These are phyloP conservation scores for Stagonosporopsis tanaceti DNA, from an alignment of 2,329 filamentous ascomycete genomes.

Conservation along the genomic window DNA sequence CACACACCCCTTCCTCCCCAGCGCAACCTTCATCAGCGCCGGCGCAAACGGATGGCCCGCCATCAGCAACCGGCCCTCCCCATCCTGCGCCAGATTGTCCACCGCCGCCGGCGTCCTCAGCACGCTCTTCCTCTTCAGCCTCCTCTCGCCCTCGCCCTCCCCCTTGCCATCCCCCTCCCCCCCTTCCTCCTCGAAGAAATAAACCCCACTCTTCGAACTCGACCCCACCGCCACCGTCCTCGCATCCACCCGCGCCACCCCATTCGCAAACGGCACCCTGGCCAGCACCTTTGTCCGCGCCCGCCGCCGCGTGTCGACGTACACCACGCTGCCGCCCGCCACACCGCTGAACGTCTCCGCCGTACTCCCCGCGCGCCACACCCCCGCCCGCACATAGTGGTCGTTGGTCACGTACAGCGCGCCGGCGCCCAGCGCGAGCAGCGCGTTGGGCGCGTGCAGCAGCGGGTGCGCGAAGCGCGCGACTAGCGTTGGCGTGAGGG, in stretches of 20 bases:
- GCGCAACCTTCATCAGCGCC: constrained; percentile 34
- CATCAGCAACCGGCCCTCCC: constrained; percentile 49
- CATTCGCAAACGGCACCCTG: constrained; percentile 53
- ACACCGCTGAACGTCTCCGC: constrained; percentile 51
- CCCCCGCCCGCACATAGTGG: constrained; percentile 47
- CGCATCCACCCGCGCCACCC: constrained; percentile 48
- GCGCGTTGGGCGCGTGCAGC: constrained; percentile 51
- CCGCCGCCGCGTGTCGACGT: constrained; percentile 37
- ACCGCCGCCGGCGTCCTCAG: constrained; percentile 36
- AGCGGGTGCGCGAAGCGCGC: constrained; percentile 43
- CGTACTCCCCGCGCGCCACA: constrained; percentile 38
- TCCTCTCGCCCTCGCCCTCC: too few species aligned
- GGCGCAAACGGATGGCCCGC: constrained; percentile 53
- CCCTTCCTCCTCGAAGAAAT: constrained; percentile 42
- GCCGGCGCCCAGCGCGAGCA: constrained; percentile 43
- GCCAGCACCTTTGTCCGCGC: constrained; percentile 35
- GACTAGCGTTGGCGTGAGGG: constrained; percentile 38
- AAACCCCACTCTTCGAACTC: constrained; percentile 43
- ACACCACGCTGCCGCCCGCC: constrained; percentile 50
- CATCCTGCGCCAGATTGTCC: constrained; percentile 53
- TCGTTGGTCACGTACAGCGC: constrained; percentile 54
- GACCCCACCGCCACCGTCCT: constrained; percentile 52
- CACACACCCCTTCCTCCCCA: constrained; percentile 30
- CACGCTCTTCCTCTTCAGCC: too few species aligned
- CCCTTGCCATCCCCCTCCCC: too few species aligned